Percentiles rank a stretch among this genome's conserved stretches.
These are phyloP conservation scores for Coprinopsis strossmayeri DNA, from an alignment of 768 basidiomycete species.

Conservation along the genomic window DNA sequence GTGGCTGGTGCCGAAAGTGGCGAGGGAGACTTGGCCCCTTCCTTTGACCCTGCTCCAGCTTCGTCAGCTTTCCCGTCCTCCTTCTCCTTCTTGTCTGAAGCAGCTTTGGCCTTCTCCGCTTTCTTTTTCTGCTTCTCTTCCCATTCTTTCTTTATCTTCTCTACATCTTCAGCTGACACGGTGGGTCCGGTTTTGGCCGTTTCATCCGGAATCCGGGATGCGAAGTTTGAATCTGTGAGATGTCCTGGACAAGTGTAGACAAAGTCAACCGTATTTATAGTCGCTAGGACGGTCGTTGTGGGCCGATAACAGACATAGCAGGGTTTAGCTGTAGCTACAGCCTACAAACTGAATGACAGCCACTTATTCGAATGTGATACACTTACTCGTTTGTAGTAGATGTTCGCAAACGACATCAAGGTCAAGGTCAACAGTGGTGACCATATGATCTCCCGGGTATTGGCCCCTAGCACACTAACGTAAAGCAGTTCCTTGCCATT, in stretches of 20 bases:
- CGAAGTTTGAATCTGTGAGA: conserved; percentile 74
- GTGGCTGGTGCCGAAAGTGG: conserved; percentile 23
- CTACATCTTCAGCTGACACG: conserved; percentile 65
- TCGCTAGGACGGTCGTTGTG: conserved; percentile 80
- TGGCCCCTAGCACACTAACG: background rate
- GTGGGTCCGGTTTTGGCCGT: conserved; percentile 25
- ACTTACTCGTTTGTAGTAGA: conserved; percentile 87
- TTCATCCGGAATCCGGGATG: conserved; percentile 34
- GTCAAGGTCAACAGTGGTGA: background rate
- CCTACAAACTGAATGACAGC: conserved; percentile 33
- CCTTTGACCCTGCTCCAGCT: conserved; percentile 26
- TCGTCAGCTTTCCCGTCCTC: conserved; percentile 26
- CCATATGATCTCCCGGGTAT: background rate
- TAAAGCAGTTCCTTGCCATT: too few species aligned
- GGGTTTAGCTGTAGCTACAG: conserved; percentile 67
- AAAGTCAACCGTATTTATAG: conserved; percentile 77
- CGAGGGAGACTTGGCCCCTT: conserved; percentile 22
- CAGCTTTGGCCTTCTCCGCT: conserved; percentile 33
- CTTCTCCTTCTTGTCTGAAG: conserved; percentile 33
- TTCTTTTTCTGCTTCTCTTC: conserved; percentile 40
- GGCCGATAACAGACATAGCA: conserved; percentile 79
- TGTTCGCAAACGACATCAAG: conserved; percentile 68
- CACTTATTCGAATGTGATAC: background rate
- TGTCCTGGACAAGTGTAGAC: conserved; percentile 81
- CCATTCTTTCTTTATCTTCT: conserved; percentile 57